Conservation (phyloP, 78 protist genomes). For the Dictyostelium purpureum region DNA sequence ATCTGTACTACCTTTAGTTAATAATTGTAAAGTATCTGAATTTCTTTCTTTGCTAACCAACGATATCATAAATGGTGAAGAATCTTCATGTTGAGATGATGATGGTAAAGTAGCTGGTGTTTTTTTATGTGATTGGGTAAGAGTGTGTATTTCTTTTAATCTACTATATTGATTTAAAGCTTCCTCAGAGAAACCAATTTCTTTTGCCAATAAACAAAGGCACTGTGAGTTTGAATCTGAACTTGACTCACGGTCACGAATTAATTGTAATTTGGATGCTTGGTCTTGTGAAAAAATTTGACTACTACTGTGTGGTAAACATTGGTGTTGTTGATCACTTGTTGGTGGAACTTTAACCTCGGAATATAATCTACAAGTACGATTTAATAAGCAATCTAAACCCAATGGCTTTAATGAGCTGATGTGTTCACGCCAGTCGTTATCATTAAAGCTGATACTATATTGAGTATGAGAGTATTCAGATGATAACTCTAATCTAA, state of each 20-base stretch:
- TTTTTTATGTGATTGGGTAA: conserved; percentile 28
- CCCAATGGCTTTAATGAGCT: conserved; percentile 77
- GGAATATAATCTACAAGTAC: conserved; percentile 47
- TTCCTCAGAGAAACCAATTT: conserved; percentile 80
- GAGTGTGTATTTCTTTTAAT: conserved; percentile 70
- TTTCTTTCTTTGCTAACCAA: conserved; percentile 55
- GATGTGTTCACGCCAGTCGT: conserved; percentile 65
- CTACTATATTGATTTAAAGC: conserved; percentile 43
- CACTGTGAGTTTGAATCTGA: conserved; percentile 67
- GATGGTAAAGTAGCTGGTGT: not conserved
- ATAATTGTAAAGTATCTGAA: conserved; percentile 62
- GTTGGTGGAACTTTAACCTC: not conserved
- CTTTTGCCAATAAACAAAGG: conserved; percentile 76
- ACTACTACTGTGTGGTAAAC: not conserved
- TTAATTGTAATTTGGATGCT: conserved; percentile 66
- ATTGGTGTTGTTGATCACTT: not conserved
- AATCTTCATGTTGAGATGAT: not conserved
- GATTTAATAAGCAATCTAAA: conserved; percentile 64
- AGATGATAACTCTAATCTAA: conserved; percentile 52
- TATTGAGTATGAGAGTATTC: conserved; percentile 67
- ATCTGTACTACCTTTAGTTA: conserved; percentile 76
- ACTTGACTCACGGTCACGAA: conserved; percentile 75
- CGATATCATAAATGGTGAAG: conserved; percentile 67
- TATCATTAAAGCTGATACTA: conserved; percentile 54
- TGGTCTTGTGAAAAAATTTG: conserved; percentile 38